Evolutionary conservation across 805 yeast genomes (phyloP).

Genomic region (Saturnispora sekii): DNA sequence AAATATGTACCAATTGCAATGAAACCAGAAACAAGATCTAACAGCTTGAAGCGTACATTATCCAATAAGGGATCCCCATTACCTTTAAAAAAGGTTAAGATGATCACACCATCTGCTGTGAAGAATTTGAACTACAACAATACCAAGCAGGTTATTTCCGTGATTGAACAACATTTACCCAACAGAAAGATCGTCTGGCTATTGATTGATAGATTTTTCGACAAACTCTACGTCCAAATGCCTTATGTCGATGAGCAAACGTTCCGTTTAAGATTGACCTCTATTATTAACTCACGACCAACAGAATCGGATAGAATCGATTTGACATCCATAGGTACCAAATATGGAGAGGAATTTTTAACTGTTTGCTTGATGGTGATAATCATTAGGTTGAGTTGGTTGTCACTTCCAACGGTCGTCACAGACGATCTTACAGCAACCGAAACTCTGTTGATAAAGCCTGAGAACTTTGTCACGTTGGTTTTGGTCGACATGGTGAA

Average conservation of each 20-base stretch:
- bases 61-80: slow-evolving; percentile 3
- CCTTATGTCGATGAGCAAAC: slow-evolving; percentile 57
- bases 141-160: slow-evolving; percentile 29
- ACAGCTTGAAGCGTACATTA: slow-evolving; percentile 8
- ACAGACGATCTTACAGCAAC: slow-evolving; percentile 24
- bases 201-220: slow-evolving; percentile 50
- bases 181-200: slow-evolving; percentile 44
- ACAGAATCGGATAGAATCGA: slow-evolving; percentile 24
- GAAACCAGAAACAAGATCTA: slow-evolving; percentile 13
- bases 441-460: slow-evolving; percentile 27
- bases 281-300: slow-evolving; percentile 37
- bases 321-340: slow-evolving; percentile 24
- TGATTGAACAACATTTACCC: slow-evolving; percentile 42
- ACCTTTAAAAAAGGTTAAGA: slow-evolving; percentile 19
- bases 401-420: slow-evolving; percentile 38
- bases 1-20: slow-evolving; percentile 15
- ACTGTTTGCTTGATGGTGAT: slow-evolving; percentile 43
- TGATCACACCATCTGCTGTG: slow-evolving; percentile 26
- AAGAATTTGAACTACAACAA: slow-evolving; percentile 32
- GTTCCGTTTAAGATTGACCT: slow-evolving; percentile 33
- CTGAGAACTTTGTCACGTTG: slow-evolving; percentile 33
- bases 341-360: slow-evolving; percentile 35
- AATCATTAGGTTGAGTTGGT: slow-evolving; percentile 45
- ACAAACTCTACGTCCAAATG: slow-evolving; percentile 48
- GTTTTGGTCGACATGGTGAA: slow-evolving; percentile 36